phyloP scores from a whole-genome alignment of 1,284 basidiomycete genomes.

The Pseudomicrostroma phylloplanum region DNA sequence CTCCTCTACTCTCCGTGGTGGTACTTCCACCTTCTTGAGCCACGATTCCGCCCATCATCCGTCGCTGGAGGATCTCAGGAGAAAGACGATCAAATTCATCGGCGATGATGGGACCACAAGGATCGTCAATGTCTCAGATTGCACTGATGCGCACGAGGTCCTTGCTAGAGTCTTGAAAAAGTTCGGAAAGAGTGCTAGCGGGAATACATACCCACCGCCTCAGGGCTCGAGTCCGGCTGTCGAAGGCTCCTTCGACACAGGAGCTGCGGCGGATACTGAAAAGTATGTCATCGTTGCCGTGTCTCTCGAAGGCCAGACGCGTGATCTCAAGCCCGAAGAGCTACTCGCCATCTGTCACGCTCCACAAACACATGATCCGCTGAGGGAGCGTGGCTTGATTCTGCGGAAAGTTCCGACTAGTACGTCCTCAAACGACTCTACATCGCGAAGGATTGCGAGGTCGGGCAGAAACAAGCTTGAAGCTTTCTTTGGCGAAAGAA shows the following conservation, averaged over 20 bases:
- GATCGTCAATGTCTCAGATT: conserved; percentile 44
- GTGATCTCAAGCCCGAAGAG: conserved; percentile 55
- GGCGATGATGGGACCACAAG: conserved; percentile 43
- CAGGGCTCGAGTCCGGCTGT: conserved; percentile 21
- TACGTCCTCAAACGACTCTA: neutral
- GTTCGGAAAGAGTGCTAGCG: conserved; percentile 35
- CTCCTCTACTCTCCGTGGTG: neutral
- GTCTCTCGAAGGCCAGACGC: conserved; percentile 34
- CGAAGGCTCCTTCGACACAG: conserved; percentile 5
- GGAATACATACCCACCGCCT: conserved; percentile 39
- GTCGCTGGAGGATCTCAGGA: conserved; percentile 38
- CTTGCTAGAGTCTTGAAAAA: conserved; percentile 46
- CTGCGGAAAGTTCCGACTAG: conserved; percentile 52
- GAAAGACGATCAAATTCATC: conserved; percentile 48
- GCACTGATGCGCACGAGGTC: conserved; percentile 41
- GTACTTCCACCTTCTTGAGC: conserved; percentile 4
- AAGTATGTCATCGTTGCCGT: conserved; percentile 43
- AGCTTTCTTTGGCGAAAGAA: conserved; percentile 61
- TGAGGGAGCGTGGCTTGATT: conserved; percentile 74
- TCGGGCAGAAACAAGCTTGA: conserved; percentile 52
- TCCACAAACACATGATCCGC: conserved; percentile 66
- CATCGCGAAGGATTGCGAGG: conserved; percentile 14
- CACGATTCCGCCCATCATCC: conserved; percentile 19
- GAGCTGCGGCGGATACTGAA: conserved; percentile 24
- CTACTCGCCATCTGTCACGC: conserved; percentile 78